A percentile compares a stretch with the other conserved stretches of the same genome.
Conservation (phyloP, 768 basidiomycete species). For the Macrolepiota fuliginosa region DNA sequence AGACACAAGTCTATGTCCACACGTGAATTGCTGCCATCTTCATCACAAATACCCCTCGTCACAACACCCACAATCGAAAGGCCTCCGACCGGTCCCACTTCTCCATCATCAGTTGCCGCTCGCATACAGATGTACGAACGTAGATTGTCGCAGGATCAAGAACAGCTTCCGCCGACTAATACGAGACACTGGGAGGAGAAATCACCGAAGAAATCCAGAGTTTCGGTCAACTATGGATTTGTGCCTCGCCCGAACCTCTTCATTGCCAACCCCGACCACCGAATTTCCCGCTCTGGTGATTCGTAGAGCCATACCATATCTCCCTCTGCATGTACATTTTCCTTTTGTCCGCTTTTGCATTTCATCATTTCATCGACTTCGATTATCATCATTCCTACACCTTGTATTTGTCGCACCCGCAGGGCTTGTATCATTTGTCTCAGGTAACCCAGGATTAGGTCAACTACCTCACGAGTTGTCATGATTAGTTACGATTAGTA, state of each 20-base stretch:
- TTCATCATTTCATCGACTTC: not conserved
- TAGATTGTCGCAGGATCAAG: constrained; percentile 48
- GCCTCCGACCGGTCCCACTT: constrained; percentile 16
- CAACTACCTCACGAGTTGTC: not conserved
- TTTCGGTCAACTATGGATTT: constrained; percentile 59
- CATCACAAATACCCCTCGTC: not conserved
- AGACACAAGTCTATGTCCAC: not conserved
- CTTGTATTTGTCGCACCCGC: not conserved
- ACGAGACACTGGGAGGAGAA: constrained; percentile 41
- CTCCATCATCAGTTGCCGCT: constrained; percentile 39
- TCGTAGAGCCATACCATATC: constrained; percentile 15
- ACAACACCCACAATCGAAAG: constrained; percentile 7
- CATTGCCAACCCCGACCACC: constrained; percentile 69
- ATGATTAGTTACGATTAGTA: constrained; percentile 3
- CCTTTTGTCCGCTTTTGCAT: not conserved
- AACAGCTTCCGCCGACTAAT: constrained; percentile 32
- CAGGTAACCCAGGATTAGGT: not conserved
- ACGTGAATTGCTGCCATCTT: not conserved
- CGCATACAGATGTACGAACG: constrained; percentile 60
- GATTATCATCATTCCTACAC: not conserved
- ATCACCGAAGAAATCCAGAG: constrained; percentile 32
- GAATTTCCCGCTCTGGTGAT: constrained; percentile 12
- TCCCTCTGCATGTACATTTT: not conserved
- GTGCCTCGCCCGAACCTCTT: constrained; percentile 62
- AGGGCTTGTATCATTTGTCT: not conserved